Evolutionary conservation across 768 basidiomycete species (phyloP).

Genomic region (Podaxis sp.): DNA sequence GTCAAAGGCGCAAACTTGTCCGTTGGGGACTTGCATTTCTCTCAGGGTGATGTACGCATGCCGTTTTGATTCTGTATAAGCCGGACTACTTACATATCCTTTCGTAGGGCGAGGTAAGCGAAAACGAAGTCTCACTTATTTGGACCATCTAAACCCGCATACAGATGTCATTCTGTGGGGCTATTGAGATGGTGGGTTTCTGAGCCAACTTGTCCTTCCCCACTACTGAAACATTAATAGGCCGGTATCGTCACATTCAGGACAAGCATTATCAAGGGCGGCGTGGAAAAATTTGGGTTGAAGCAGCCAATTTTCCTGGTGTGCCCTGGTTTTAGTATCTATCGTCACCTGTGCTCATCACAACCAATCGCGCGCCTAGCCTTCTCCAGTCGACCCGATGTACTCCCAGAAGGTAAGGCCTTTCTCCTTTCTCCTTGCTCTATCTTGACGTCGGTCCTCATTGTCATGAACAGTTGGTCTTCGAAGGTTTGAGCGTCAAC

Average conservation of each 20-base stretch:
- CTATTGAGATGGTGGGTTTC: conserved; percentile 62
- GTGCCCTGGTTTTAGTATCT: conserved; percentile 9
- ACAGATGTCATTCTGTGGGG: conserved; percentile 70
- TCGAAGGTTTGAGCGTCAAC: conserved; percentile 74
- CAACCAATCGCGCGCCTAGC: conserved; percentile 30
- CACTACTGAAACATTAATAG: conserved; percentile 22
- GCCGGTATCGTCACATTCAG: conserved; percentile 72
- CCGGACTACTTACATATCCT: not conserved
- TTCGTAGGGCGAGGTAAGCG: conserved; percentile 50
- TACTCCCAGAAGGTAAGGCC: conserved; percentile 58
- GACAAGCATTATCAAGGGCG: conserved; percentile 69
- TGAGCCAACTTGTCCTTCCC: not conserved
- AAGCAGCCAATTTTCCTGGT: conserved; percentile 76
- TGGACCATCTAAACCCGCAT: not conserved
- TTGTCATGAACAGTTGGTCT: conserved; percentile 44
- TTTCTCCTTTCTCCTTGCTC: too few relatives aligned
- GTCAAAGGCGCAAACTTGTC: conserved; percentile 73
- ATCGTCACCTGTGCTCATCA: not conserved
- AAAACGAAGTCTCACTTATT: not conserved
- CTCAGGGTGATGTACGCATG: conserved; percentile 60
- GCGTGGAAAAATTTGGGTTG: conserved; percentile 67
- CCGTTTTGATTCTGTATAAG: not conserved
- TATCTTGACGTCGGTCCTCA: not conserved
- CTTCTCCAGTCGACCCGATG: conserved; percentile 69
- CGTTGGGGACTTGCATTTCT: conserved; percentile 77